These are phyloP conservation scores for Umbelopsis isabellina DNA, from an alignment of 192 early-diverging fungal species.

Conservation along the genomic window DNA sequence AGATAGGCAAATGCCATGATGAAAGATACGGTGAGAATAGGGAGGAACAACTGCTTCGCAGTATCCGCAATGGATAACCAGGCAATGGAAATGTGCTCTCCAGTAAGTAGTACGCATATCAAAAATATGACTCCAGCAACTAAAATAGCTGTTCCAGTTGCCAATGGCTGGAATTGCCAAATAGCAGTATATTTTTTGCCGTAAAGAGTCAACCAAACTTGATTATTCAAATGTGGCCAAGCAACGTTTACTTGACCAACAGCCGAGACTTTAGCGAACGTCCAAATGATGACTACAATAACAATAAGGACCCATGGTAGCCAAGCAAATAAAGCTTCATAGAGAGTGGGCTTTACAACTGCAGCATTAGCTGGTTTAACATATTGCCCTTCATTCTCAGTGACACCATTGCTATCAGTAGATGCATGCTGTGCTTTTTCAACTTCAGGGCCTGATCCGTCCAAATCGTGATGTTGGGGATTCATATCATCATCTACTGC, in stretches of 20 bases:
- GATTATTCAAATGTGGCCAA: slow-evolving; percentile 39
- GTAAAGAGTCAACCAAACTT: slow-evolving; percentile 43
- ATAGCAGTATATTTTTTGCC: slow-evolving; percentile 37
- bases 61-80: slow-evolving; percentile 26
- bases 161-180: slow-evolving; percentile 43
- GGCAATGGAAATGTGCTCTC: slow-evolving; percentile 27
- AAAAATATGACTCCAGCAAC: slow-evolving; percentile 25
- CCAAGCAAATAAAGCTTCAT: slow-evolving; percentile 34
- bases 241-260: slow-evolving; percentile 28
- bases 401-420: background rate
- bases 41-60: slow-evolving; percentile 27
- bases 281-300: slow-evolving; percentile 39
- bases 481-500: too few relatives aligned
- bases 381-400: background rate
- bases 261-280: slow-evolving; percentile 26
- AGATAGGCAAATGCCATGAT: slow-evolving; percentile 46
- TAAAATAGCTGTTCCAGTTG: slow-evolving; percentile 43
- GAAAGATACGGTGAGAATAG: slow-evolving; percentile 40
- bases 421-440: background rate
- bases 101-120: slow-evolving; percentile 28
- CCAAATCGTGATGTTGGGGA: background rate
- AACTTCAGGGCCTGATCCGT: background rate
- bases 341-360: slow-evolving; percentile 26
- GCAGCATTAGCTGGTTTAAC: background rate
- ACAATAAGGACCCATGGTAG: slow-evolving; percentile 42